Base-by-base conservation (phyloP, 2,329 filamentous ascomycete genomes). In the Penicillium janthinellum region DNA sequence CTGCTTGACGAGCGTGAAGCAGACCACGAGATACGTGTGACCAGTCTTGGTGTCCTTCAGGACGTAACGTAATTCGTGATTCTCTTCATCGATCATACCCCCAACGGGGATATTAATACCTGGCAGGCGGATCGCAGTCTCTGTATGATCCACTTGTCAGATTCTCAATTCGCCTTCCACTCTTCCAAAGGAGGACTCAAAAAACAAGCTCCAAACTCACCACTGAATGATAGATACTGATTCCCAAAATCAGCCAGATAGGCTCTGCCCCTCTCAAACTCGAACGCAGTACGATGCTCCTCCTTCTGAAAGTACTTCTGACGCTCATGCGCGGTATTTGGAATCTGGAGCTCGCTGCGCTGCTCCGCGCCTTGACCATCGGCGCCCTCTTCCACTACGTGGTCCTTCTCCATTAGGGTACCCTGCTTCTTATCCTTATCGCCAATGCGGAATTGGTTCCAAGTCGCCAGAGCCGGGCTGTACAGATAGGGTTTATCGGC, bases 31-130 rank as follows among this genome's bases (percentile, higher is more conserved):
- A 68, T 96, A 91, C 15, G 91, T 84, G 37, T 90, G 84, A 50
- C 85, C 85, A 0, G 90, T 94, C 22, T 82, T 77, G 61, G 86
- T 86, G 76, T 97, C 90, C 73, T 93, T 94, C 71, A 98, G 84
- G 59, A 96, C 91, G 78, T 98, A 97, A 84, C 93, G 93, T 79
- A 96, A 85, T 67, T 88, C 84, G 79, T 96, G 91, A 81, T 90
- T 89, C 82, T 90, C 90, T 73, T 86, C 84, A 69, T 79, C 72
- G n/a, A 80, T 74, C 57, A 77, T 77, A 50, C 75, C 70, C 42
- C 70, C 64, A 50, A 77, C 69, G 57, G 73, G 75, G 47, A 77
- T 64, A 15, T 61, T 64, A 56, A 78, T 75, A 1, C 75, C 73
- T 28, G 74, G 76, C 25, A 79, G 62, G 11, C 73, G 73, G 15